These are phyloP conservation scores for Neospora caninum DNA, from an alignment of 169 alveolate species.

Conservation along the genomic window DNA sequence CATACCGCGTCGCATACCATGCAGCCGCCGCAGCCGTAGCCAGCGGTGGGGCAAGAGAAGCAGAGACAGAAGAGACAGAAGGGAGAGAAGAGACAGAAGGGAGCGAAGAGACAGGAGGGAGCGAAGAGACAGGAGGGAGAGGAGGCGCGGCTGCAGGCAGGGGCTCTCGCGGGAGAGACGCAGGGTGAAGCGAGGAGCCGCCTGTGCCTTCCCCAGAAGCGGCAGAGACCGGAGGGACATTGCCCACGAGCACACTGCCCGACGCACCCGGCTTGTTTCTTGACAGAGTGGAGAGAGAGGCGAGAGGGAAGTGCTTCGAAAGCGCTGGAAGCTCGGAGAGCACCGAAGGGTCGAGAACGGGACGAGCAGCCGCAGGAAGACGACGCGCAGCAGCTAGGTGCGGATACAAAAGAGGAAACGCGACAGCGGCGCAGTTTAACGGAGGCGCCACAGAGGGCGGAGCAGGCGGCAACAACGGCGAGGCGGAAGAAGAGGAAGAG, in stretches of 20 bases:
- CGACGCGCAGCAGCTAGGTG: background rate
- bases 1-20: slow-evolving; percentile 18
- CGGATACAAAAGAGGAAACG: slow-evolving; percentile 3
- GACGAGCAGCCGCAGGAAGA: background rate
- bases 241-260: background rate
- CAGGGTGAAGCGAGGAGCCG: background rate
- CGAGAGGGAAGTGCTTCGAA: background rate
- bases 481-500: background rate
- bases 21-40: background rate
- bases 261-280: no score
- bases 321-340: no score
- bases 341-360: background rate
- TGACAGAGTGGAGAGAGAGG: background rate
- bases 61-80: background rate
- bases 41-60: background rate
- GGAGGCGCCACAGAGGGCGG: slow-evolving; percentile 17
- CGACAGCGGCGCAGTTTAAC: background rate
- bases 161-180: background rate
- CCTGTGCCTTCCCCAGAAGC: no score
- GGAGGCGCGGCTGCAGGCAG: no score
- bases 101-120: background rate
- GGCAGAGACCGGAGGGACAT: background rate
- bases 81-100: background rate
- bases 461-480: background rate
- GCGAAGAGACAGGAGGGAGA: background rate